These are phyloP conservation scores for Gossypium sturtianum DNA, from an alignment of 345 rosid genomes.

Conservation along the genomic window DNA sequence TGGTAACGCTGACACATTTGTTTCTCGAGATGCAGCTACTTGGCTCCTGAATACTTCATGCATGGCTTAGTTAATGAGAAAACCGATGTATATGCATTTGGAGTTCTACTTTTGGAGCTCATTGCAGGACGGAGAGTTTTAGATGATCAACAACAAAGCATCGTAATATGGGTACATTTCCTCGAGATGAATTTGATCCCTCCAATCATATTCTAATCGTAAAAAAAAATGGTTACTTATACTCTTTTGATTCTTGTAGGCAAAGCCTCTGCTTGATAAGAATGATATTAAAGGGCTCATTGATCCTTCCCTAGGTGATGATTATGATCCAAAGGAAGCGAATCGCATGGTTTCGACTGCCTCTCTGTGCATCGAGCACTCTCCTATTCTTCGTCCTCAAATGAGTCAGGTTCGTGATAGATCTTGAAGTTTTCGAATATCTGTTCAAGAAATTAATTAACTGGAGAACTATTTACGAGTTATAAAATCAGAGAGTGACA, in stretches of 20 bases:
- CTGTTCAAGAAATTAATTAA: background rate
- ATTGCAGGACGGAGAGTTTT: slow-evolving; percentile 74
- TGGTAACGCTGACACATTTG: background rate
- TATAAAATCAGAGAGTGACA: background rate
- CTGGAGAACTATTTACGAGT: background rate
- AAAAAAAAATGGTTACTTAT: background rate
- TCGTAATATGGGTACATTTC: slow-evolving; percentile 68
- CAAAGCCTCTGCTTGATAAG: slow-evolving; percentile 69
- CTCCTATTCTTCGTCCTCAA: slow-evolving; percentile 75
- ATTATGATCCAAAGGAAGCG: slow-evolving; percentile 55
- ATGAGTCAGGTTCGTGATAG: slow-evolving; percentile 65
- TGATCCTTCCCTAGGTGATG: slow-evolving; percentile 57
- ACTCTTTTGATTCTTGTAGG: slow-evolving; percentile 33
- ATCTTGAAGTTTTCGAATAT: background rate
- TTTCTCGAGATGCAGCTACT: slow-evolving; percentile 48
- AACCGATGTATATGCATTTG: slow-evolving; percentile 83
- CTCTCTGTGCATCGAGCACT: slow-evolving; percentile 66
- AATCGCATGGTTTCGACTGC: slow-evolving; percentile 65
- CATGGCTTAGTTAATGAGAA: slow-evolving; percentile 94
- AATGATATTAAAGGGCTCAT: slow-evolving; percentile 40
- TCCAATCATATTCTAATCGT: background rate
- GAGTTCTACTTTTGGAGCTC: slow-evolving; percentile 87
- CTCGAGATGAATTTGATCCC: background rate
- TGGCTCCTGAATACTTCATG: slow-evolving; percentile 95
- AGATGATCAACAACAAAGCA: slow-evolving; percentile 56